These are phyloP conservation scores for Fusarium sp. DNA, from an alignment of 2,329 filamentous ascomycete genomes.

Conservation along the genomic window DNA sequence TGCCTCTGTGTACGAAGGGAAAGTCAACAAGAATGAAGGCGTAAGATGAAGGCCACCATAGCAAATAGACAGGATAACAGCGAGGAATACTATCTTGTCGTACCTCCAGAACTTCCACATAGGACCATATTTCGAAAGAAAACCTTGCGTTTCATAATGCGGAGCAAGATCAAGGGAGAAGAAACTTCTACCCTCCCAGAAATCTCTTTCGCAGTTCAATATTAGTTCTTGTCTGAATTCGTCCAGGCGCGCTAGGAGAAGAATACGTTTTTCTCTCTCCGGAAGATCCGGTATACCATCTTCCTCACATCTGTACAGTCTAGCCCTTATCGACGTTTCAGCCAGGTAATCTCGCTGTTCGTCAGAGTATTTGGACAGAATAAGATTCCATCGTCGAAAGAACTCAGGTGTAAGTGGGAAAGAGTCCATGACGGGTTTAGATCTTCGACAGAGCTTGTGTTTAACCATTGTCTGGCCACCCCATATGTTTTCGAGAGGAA, in stretches of 20 bases:
- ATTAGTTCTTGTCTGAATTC: background rate
- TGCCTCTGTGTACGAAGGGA: background rate
- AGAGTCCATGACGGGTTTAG: background rate
- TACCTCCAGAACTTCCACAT: background rate
- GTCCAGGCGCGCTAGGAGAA: background rate
- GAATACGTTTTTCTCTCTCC: background rate
- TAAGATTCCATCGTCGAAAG: background rate
- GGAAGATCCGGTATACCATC: background rate
- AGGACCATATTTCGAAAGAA: background rate
- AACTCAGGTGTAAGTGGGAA: background rate
- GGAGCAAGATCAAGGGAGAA: background rate
- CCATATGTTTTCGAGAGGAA: background rate
- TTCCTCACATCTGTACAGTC: background rate
- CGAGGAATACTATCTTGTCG: rapidly evolving
- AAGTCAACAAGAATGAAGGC: background rate
- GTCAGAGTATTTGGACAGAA: background rate
- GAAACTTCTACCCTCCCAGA: background rate
- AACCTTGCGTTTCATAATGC: background rate
- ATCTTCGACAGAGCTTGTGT: background rate
- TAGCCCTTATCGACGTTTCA: background rate
- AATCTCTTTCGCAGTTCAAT: background rate
- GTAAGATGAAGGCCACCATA: background rate
- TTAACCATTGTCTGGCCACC: background rate
- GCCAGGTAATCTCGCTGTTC: background rate
- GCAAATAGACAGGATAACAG: rapidly evolving